phyloP scores from a whole-genome alignment of 106 monocot genomes.

The Agapanthus africanus region DNA sequence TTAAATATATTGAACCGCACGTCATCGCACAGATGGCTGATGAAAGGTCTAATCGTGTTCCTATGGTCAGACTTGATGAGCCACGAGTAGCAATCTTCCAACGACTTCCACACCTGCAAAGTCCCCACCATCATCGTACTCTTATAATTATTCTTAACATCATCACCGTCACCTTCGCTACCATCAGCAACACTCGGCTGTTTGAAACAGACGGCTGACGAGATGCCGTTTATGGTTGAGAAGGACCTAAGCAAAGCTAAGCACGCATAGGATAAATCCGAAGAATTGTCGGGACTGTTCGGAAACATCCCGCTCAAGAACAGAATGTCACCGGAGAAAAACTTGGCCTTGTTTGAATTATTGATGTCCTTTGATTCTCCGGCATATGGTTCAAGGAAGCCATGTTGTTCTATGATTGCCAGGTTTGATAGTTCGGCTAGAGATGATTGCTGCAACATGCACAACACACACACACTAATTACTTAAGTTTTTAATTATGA shows the following conservation, averaged over 20 bases:
- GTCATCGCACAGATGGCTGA: conserved; percentile 13
- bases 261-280: conserved; percentile 21
- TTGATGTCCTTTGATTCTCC: conserved; percentile 27
- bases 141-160: neutral
- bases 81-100: conserved; percentile 35
- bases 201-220: conserved; percentile 15
- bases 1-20: conserved; percentile 27
- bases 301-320: conserved; percentile 14
- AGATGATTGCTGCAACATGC: conserved; percentile 15
- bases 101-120: conserved; percentile 30
- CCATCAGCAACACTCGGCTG: too few species aligned
- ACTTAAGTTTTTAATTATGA: too few species aligned
- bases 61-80: conserved; percentile 15
- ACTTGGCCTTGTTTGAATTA: neutral
- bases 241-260: conserved; percentile 22
- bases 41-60: conserved; percentile 8
- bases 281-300: neutral
- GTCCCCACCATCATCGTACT: conserved; percentile 15
- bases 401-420: conserved; percentile 21
- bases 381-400: conserved; percentile 23
- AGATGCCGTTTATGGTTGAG: conserved; percentile 1
- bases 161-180: neutral
- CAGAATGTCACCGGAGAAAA: conserved; percentile 22
- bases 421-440: conserved; percentile 15
- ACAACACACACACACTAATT: too few species aligned